These are phyloP conservation scores for Vitis cinerea DNA, from an alignment of 164 flowering plant genomes.

Conservation along the genomic window DNA sequence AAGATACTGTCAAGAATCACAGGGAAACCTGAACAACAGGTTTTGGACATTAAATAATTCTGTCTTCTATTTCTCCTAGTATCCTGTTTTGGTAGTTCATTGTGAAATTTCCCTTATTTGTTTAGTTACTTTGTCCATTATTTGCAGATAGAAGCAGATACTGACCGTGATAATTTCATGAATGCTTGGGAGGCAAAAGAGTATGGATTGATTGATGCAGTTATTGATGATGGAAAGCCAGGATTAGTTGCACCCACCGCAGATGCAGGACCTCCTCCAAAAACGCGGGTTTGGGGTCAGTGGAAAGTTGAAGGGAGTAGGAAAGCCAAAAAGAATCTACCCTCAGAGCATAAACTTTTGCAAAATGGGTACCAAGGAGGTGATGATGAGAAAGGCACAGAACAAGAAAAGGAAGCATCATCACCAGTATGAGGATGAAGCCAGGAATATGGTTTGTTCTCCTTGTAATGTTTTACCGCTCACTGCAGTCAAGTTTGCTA, in stretches of 20 bases:
- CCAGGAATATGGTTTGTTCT: neutral
- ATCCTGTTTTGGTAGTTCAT: neutral
- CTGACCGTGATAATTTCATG: slow-evolving; percentile 85
- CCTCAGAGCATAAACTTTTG: slow-evolving; percentile 62
- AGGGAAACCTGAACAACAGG: slow-evolving; percentile 85
- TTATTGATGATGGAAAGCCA: slow-evolving; percentile 92
- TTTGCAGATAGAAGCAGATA: slow-evolving; percentile 75
- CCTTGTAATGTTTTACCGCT: neutral
- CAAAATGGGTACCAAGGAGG: slow-evolving; percentile 34
- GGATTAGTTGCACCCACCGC: slow-evolving; percentile 86
- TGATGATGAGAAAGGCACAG: slow-evolving; percentile 16
- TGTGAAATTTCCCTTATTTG: neutral
- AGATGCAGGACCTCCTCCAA: slow-evolving; percentile 76
- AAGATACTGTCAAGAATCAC: slow-evolving; percentile 87
- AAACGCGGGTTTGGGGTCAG: slow-evolving; percentile 53
- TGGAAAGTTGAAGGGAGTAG: slow-evolving; percentile 67
- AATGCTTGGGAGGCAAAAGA: slow-evolving; percentile 87
- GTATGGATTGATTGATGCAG: slow-evolving; percentile 84
- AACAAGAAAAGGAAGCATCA: neutral
- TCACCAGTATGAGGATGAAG: slow-evolving; percentile 5
- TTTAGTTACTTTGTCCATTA: neutral
- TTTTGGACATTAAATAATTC: slow-evolving; percentile 24
- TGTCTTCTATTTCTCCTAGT: neutral
- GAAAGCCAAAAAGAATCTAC: slow-evolving; percentile 57
- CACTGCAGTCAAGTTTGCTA: neutral